Evolutionary conservation across 2,329 filamentous ascomycete genomes (phyloP), one percentile per base, ranked within the genome.

Genomic region (Apiospora sp.): DNA sequence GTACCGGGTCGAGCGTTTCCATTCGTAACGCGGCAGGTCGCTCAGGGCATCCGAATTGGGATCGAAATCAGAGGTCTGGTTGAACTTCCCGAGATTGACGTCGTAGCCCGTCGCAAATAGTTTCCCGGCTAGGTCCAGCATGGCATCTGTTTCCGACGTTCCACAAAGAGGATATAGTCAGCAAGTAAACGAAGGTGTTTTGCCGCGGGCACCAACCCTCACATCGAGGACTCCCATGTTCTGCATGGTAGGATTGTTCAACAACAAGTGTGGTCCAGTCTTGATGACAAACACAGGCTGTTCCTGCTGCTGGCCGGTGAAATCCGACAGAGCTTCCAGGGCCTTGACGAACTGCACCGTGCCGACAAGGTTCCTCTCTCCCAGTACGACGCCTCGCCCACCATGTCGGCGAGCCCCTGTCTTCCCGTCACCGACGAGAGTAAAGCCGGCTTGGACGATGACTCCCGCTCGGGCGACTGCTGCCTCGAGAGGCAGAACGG

Each of bases 101-200:
- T 71, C 70, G 46, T 76, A 72, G 0, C 80, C 80, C 54, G 75
- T 75, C 22, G 77, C 71, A 70, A 78, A 81, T 12, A 81, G 76
- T 41, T 77, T 75, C 14, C 77, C 80, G 27, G 79, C 78, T 7
- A 79, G 74, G 13, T 80, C 74, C 19, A 81, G 69, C 8, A 68
- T 51, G 6, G 76, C 74, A 68, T 73, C 73, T 3, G 74, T 71
- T 22, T 75, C 76, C 68, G 76, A 69, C 27, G 72, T 69, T 24
- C 73, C 72, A 3, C 77, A 72, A 46, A 74, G 41, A 13, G 78
- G 69, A 37, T 78, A 76, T 1, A 80, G 75, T 14, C 81, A 70
- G 72, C 82, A 82, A 16, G 19, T 5, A 4, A 30, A 12, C 10
- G 22, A 16, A 14, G 30, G 30, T 16, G 24, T 71, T 12, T 22